Evolutionary conservation across 139 green algal species (phyloP).

Genomic region (Volvox reticuliferus): DNA sequence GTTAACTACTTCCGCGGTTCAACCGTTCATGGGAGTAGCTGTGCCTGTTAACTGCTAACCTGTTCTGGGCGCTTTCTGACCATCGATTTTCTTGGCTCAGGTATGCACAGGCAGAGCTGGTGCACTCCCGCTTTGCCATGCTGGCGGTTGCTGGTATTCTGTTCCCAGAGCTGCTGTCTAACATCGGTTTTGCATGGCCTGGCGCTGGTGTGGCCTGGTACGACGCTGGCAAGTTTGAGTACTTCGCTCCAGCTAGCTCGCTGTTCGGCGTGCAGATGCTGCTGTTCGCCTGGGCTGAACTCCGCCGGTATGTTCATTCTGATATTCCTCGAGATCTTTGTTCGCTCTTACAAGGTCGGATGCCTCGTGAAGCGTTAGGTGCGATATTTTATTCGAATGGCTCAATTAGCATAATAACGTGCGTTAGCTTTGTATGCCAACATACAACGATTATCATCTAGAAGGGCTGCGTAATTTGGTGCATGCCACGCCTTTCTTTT

Average conservation of each 20-base stretch:
- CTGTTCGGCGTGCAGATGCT: conserved; percentile 80
- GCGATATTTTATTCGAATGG: too few relatives aligned
- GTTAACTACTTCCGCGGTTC: too few relatives aligned
- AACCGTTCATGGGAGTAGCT: too few relatives aligned
- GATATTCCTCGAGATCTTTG: neutral
- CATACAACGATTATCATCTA: too few relatives aligned
- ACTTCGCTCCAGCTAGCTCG: conserved; percentile 64
- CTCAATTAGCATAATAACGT: too few relatives aligned
- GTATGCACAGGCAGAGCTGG: conserved; percentile 67
- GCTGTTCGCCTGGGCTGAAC: conserved; percentile 83
- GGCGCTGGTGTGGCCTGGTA: conserved; percentile 59
- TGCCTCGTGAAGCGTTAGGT: too few relatives aligned
- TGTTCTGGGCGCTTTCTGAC: too few relatives aligned
- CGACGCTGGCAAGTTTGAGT: conserved; percentile 72
- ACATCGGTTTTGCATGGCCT: conserved; percentile 50
- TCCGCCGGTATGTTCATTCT: conserved; percentile 50
- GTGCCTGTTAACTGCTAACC: too few relatives aligned
- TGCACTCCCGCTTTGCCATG: conserved; percentile 77
- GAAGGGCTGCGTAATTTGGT: too few relatives aligned
- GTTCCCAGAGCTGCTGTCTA: conserved; percentile 61
- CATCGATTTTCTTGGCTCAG: conserved; percentile 38
- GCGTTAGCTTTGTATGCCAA: too few relatives aligned
- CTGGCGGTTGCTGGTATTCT: conserved; percentile 77
- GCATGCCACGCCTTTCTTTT: neutral
- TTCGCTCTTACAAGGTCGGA: neutral